Base-by-base conservation (phyloP, 2,329 filamentous ascomycete genomes). In the Aspergillus sp. region DNA sequence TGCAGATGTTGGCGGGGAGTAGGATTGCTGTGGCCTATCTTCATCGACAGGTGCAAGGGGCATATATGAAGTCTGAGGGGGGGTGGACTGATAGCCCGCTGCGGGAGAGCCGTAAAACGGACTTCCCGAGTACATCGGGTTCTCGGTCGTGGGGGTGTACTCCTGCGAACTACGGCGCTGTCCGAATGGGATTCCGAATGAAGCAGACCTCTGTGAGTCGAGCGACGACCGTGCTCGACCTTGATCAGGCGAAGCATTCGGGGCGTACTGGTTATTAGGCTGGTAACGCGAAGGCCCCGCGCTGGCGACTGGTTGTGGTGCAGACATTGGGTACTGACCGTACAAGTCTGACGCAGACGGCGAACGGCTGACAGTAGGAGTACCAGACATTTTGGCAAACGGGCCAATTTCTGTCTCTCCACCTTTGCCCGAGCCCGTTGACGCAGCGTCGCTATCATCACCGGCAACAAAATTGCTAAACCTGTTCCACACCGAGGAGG, bases 381-480 rank as follows among this genome's bases (percentile, higher is more conserved):
- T 90, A 31, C 89, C 86, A 27, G 89, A 82, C 52, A 97, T 86
- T 54, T 89, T 89, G 7, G 90, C 88, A 72, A 99, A 98, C 1
- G 91, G 92, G 0, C 92, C 91, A 52, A 83, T 75, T 59, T 90
- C 89, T 19, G 73, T 76, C 50, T 84, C 83, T 35, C 73, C 80
- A 45, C 84, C 85, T 53, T 81, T 82, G 5, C 79, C 79, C 12
- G 84, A 80, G 8, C 80, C 84, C 54, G 82, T 82, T 0, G 84
- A 85, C 9, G 80, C 80, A 35, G 81, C 80, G 52, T 91, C 89
- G 52, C 85, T 85, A 55, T 98, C 93, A 59, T 97, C 93, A 14
- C 95, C 96, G 52, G 90, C 87, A 60, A 99, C 92, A 70, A 99
- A 99, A 68, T 92, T 97, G 76, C 93, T 98, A 77, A 99, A 97